Base-by-base conservation (phyloP, 805 yeast species). In the Lachancea nothofagi region DNA sequence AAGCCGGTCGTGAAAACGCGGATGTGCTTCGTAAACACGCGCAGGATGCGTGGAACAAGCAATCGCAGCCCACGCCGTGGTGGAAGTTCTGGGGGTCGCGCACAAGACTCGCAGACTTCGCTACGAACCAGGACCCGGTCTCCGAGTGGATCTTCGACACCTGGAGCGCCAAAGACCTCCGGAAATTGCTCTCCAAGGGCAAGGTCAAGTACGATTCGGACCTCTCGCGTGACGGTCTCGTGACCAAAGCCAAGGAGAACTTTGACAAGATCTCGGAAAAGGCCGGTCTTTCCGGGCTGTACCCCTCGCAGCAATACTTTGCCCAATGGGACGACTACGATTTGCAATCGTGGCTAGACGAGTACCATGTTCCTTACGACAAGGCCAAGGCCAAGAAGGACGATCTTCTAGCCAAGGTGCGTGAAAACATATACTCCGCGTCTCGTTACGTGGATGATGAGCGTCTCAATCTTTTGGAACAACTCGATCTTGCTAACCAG, bases 231-330 rank as follows among this genome's bases (percentile, higher is more conserved):
- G 70, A 70, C 28, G 64, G 71, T 24, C 57, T 78, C 48, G 49
- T 68, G 26, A 62, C 67, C 12, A 40, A 61, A 19, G 74, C 72
- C 3, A 60, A 67, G 50, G 52, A 60, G 18, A 64, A 71, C 50
- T 71, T 66, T 44, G 62, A 67, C 36, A 50, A 54, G 9, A 64
- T 73, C 40, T 62, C 68, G 10, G 54, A 63, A 36, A 41, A 53
- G 22, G 48, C 59, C 34, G 62, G 68, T 3, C 56, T 54, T 7
- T 63, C 72, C 15, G 75, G 76, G 5, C 54, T 56, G 29, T 74
- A 74, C 41, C 70, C 76, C 5, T 76, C 79, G 15, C 66, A 65
- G 24, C 70, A 73, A 71, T 59, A 75, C 41, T 78, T 77, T 53
- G 64, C 70, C 8, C 48, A 65, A 23, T 80, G 86, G 86, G 61